These are phyloP conservation scores for Talaromyces sp. DNA, from an alignment of 2,329 filamentous ascomycete species.

Conservation along the genomic window DNA sequence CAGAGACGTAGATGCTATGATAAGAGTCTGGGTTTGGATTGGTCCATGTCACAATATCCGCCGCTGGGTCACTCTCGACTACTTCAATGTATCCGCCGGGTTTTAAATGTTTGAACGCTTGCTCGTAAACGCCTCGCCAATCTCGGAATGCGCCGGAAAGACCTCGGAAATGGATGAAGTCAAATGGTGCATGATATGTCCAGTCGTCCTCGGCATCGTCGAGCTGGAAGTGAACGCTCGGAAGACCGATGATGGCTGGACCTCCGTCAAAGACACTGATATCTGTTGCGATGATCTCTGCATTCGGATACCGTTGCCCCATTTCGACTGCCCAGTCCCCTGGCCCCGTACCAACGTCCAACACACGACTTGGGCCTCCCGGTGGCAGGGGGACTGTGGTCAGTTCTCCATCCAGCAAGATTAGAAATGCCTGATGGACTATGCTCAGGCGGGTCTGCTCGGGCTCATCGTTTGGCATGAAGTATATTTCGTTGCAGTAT, in stretches of 20 bases:
- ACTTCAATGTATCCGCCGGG: constrained; percentile 50
- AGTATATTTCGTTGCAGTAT: constrained; percentile 61
- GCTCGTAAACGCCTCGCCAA: constrained; percentile 46
- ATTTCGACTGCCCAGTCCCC: constrained; percentile 52
- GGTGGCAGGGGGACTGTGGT: constrained; percentile 31
- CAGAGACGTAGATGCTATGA: constrained; percentile 32
- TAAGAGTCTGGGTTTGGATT: constrained; percentile 29
- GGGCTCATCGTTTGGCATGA: constrained; percentile 64
- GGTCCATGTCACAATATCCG: constrained; percentile 25
- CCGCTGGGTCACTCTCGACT: constrained; percentile 38
- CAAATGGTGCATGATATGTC: constrained; percentile 49
- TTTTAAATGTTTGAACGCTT: constrained; percentile 45
- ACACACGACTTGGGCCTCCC: constrained; percentile 27
- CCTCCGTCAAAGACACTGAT: constrained; percentile 44
- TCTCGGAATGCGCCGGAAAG: constrained; percentile 48
- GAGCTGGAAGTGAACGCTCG: constrained; percentile 49
- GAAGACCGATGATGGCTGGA: constrained; percentile 31
- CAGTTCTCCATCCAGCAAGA: constrained; percentile 34
- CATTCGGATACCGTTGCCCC: constrained; percentile 42
- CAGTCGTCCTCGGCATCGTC: constrained; percentile 48
- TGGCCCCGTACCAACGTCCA: constrained; percentile 49
- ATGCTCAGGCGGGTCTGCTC: constrained; percentile 63
- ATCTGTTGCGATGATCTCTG: constrained; percentile 48
- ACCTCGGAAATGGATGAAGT: constrained; percentile 49
- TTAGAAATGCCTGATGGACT: constrained; percentile 61